Conservation (phyloP, 2,329 filamentous ascomycete species). For the Chaetomiaceae sp. region DNA sequence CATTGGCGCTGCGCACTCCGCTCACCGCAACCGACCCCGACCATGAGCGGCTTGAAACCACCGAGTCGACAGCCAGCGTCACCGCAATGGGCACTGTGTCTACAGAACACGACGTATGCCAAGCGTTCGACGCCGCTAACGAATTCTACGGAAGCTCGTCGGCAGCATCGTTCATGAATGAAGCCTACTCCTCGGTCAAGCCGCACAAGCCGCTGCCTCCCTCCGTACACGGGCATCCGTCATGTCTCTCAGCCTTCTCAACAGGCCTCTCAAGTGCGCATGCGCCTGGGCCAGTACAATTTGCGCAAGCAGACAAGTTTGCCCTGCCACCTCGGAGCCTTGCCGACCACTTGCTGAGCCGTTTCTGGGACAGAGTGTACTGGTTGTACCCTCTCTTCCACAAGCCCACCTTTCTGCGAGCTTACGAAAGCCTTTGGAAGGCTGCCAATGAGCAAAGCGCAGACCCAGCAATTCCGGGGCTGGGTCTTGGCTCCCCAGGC, state of each 20-base stretch:
- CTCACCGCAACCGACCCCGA: not conserved
- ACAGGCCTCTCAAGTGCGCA: not conserved
- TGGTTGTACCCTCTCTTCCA: conserved; percentile 41
- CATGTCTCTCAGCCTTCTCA: not conserved
- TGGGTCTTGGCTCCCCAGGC: conserved; percentile 32
- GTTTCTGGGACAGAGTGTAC: conserved; percentile 35
- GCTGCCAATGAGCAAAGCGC: conserved; percentile 9
- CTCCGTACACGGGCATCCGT: not conserved
- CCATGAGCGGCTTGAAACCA: conserved; percentile 14
- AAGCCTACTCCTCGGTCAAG: conserved; percentile 29
- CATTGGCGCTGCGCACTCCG: not conserved
- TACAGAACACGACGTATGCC: conserved; percentile 22
- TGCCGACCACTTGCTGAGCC: conserved; percentile 35
- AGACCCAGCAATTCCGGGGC: conserved; percentile 12
- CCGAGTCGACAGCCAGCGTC: conserved; percentile 22
- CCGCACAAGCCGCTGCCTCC: not conserved
- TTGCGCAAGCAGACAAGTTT: conserved; percentile 26
- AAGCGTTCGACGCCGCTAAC: conserved; percentile 23
- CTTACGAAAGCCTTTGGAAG: conserved; percentile 35
- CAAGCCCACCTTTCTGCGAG: conserved; percentile 34
- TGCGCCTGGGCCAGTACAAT: conserved; percentile 12
- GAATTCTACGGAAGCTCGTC: conserved; percentile 36
- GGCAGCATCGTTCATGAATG: conserved; percentile 35
- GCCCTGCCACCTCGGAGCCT: conserved; percentile 35
- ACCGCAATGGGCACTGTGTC: conserved; percentile 35